Percentiles rank a stretch among this genome's conserved stretches.
Evolutionary conservation across 2,329 filamentous ascomycete genomes (phyloP).

Genomic region (Clarireedia paspali): DNA sequence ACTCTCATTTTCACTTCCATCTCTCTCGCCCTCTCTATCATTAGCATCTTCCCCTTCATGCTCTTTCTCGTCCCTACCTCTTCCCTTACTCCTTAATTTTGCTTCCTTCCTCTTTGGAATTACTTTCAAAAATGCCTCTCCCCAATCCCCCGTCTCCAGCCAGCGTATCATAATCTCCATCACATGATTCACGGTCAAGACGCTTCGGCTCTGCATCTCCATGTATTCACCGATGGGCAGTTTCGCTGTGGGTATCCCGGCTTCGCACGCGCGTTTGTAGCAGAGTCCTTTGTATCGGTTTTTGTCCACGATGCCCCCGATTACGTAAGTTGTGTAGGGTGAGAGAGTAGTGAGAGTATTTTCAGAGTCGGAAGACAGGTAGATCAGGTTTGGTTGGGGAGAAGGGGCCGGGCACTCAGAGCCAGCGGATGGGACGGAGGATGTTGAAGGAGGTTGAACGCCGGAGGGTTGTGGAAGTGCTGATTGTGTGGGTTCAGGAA

Average conservation of each 20-base stretch:
- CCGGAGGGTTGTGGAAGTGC: background rate
- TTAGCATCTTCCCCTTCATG: slow-evolving; percentile 3
- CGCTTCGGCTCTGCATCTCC: slow-evolving; percentile 77
- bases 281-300: slow-evolving; percentile 95
- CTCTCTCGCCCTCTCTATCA: background rate
- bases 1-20: background rate
- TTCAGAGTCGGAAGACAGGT: slow-evolving; percentile 86
- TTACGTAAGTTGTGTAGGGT: slow-evolving; percentile 83
- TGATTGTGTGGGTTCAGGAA: background rate
- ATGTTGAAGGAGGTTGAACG: too few species aligned
- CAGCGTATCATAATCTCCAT: slow-evolving; percentile 94
- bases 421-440: too few species aligned
- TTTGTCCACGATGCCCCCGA: slow-evolving; percentile 91
- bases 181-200: slow-evolving; percentile 92
- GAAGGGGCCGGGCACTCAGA: too few species aligned
- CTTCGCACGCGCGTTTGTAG: slow-evolving; percentile 68
- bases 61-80: slow-evolving; percentile 17
- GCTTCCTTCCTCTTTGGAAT: slow-evolving; percentile 89
- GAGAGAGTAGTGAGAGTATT: slow-evolving; percentile 76
- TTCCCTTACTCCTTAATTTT: slow-evolving; percentile 42
- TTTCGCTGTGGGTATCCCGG: slow-evolving; percentile 78
- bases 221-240: slow-evolving; percentile 94
- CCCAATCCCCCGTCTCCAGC: slow-evolving; percentile 89
- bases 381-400: slow-evolving; percentile 52
- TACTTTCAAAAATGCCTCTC: slow-evolving; percentile 75